phyloP scores from a whole-genome alignment of 139 green algal species.

The Pleodorina starrii region DNA sequence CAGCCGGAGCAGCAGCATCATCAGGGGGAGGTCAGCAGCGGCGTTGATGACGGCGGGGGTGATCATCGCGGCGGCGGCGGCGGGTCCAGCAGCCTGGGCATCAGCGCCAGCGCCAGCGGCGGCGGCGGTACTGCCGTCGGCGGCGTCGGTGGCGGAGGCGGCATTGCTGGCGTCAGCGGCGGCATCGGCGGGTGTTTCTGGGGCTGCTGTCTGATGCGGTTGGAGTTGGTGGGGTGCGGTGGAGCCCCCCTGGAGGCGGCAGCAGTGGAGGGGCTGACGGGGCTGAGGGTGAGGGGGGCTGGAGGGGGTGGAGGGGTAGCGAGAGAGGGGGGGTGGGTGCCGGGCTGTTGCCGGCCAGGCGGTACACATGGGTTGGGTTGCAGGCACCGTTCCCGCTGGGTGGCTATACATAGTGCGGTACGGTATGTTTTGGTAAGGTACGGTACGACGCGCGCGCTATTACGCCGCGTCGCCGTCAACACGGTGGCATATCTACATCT shows the following conservation, averaged over 20 bases:
- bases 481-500: too few relatives aligned
- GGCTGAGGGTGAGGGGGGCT: conserved; percentile 20
- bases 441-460: too few relatives aligned
- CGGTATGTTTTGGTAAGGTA: too few relatives aligned
- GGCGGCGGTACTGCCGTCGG: not conserved
- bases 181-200: not conserved
- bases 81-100: not conserved
- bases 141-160: not conserved
- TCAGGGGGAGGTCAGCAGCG: not conserved
- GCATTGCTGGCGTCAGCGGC: not conserved
- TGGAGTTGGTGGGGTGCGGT: conserved; percentile 38
- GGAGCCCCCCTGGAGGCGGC: not conserved
- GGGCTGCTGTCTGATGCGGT: not conserved
- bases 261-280: conserved; percentile 19
- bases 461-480: too few relatives aligned
- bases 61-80: not conserved
- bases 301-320: too few relatives aligned
- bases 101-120: not conserved
- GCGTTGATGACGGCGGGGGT: not conserved
- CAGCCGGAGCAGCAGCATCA: not conserved
- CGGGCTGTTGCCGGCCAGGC: too few relatives aligned
- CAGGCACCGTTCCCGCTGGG: too few relatives aligned
- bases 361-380: too few relatives aligned
- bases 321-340: too few relatives aligned
- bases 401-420: too few relatives aligned